Evolutionary conservation across 192 early-diverging fungal species (phyloP), one percentile per base, ranked within the genome.

Genomic region (Umbelopsis sp.): DNA sequence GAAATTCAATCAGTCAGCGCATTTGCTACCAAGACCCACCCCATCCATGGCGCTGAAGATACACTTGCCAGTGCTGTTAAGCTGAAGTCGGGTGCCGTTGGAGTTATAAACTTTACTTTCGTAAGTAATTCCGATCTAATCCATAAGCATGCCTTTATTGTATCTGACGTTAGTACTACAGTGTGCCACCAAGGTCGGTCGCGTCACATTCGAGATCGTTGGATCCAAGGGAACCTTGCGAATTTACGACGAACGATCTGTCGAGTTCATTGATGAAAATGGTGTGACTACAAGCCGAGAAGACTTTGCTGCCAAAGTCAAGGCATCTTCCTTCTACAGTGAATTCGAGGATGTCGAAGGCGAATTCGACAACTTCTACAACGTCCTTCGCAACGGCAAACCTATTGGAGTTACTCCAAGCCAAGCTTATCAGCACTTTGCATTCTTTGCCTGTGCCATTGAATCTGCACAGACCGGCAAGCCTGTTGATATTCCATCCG

Each of bases 371-470:
- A 68, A 72, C 51, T 66, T 80, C 32, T 73, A 76, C 53, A 17
- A 73, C 12, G 71, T 41, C n/a, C 41, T 80, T 22, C 49, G 73
- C 17, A n/a, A 73, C 10, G 52, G 51, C 20, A 71, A 36, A 7
- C 22, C 31, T 20, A 32, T 80, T 4, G 67, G 66, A 21, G 44
- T 80, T 21, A 50, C 66, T 65, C 26, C 66, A 9, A 74, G 72
- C 16, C 74, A 76, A 14, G 74, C 70, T 4, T 80, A 70, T 54
- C 78, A 80, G 43, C 78, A 80, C 70, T 71, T 80, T 29, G 78
- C 78, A 1, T 71, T 75, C 25, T 53, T 80, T 70, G 74, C 69
- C 17, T 62, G 74, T 29, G 78, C 74, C 25, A 24, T 80, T 51
- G 71, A 80, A 43, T 72, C 74, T 53, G 74, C 74, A 2, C 66